phyloP scores from a whole-genome alignment of 2,329 filamentous ascomycete genomes.

The Malbranchea cinnamomea region DNA sequence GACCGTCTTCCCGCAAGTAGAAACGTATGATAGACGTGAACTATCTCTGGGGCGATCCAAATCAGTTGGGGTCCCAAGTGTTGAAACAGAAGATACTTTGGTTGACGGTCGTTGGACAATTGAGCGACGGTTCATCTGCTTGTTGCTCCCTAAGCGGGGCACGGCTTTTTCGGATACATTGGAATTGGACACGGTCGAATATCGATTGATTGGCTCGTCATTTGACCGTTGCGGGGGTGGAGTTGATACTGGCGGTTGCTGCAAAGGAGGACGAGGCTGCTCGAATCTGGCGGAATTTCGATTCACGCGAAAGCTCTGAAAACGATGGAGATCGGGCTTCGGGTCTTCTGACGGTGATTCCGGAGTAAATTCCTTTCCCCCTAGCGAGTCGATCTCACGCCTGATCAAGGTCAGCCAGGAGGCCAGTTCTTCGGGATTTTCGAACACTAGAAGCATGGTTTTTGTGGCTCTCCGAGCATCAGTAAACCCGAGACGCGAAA shows the following conservation, averaged over 20 bases:
- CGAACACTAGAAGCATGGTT: slow-evolving; percentile 30
- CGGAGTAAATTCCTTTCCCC: slow-evolving; percentile 29
- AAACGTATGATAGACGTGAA: slow-evolving; percentile 13
- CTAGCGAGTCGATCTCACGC: slow-evolving; percentile 31
- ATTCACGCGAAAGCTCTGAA: slow-evolving; percentile 1
- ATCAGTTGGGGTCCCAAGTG: slow-evolving; percentile 10
- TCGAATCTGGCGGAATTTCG: slow-evolving; percentile 1
- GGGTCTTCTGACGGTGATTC: slow-evolving; percentile 15
- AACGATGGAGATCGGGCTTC: slow-evolving; percentile 6
- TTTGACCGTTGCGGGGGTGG: neutral
- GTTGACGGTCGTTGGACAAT: slow-evolving; percentile 9
- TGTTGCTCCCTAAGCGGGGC: no score
- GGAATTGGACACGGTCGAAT: neutral
- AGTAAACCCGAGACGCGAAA: slow-evolving; percentile 27
- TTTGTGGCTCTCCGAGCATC: slow-evolving; percentile 21
- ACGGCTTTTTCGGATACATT: no score
- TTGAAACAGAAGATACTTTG: slow-evolving; percentile 13
- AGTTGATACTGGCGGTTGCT: neutral
- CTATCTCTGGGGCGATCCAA: slow-evolving; percentile 11
- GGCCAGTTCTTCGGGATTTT: slow-evolving; percentile 29
- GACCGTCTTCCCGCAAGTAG: slow-evolving; percentile 13
- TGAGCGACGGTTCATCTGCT: slow-evolving; percentile 11
- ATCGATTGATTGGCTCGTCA: slow-evolving; percentile 2
- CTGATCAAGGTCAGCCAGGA: slow-evolving; percentile 31
- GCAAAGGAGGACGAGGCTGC: neutral